Base-by-base conservation (phyloP, 257 asterid genomes). In the Lantana camara region DNA sequence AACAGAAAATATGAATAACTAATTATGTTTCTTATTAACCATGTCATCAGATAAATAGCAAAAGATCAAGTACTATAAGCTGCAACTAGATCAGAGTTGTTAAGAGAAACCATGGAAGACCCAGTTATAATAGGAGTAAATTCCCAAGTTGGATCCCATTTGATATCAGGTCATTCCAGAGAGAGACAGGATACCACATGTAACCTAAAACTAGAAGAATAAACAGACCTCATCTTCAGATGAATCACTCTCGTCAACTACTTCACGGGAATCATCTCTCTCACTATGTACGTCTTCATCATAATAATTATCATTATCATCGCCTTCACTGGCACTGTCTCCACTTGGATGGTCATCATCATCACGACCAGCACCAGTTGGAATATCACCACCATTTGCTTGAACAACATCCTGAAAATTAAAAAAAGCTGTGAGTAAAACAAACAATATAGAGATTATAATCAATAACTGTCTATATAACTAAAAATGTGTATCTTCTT, bases 211-310 rank as follows among this genome's bases (percentile, higher is more conserved):
- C 50, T 2, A 35, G 59, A 56, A 46, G 41, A n/a, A 17, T 22
- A 60, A 68, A 29, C 73, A 62, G 17, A 87, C 95, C 95, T 87
- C 95, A 59, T 87, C 95, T 83, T 87, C 95, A 44, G 95, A 87
- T 24, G 95, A 87, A 73, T 87, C 95, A 57, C 95, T 87, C 80
- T 84, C 95, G 53, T 82, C 86, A 35, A 79, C 86, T 41, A 47
- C 79, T 71, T 78, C 71, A 27, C 56, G 74, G 24, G 88, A 71
- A 61, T 80, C 76, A 40, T 78, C 86, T 54, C 84, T 84, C 69
- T 63, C 83, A 13, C 69, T 68, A 62, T 30, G 65, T 20, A 41
- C 68, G 57, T 47, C 75, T 59, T 67, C 77, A 47, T 15, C 77
- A 20, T 57, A 60, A 24, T 41, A 23, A 38, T 21, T 54, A 41